These are phyloP conservation scores for Epichloe baconii DNA, from an alignment of 2,329 filamentous ascomycete species.

Conservation along the genomic window DNA sequence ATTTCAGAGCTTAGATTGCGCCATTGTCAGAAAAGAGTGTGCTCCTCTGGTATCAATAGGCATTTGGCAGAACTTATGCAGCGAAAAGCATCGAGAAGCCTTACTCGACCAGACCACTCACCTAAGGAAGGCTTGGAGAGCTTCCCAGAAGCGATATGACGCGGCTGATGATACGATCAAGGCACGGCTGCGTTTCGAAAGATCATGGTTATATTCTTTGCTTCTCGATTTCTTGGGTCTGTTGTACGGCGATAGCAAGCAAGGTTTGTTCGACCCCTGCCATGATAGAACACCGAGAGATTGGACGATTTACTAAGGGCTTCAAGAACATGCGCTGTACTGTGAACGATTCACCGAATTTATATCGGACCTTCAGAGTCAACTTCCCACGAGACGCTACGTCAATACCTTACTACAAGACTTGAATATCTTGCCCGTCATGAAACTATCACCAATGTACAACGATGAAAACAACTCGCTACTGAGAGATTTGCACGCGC, in stretches of 20 bases:
- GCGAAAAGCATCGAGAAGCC: slow-evolving; percentile 58
- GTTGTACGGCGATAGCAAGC: slow-evolving; percentile 45
- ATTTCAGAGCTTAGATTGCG: slow-evolving; percentile 86
- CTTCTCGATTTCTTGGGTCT: slow-evolving; percentile 69
- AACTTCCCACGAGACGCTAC: slow-evolving; percentile 85
- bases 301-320: neutral
- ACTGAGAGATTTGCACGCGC: slow-evolving; percentile 63
- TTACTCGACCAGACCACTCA: slow-evolving; percentile 61
- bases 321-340: slow-evolving; percentile 32
- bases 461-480: slow-evolving; percentile 61
- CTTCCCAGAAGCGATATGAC: slow-evolving; percentile 74
- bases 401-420: slow-evolving; percentile 82
- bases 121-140: slow-evolving; percentile 81
- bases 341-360: slow-evolving; percentile 92
- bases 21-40: slow-evolving; percentile 87
- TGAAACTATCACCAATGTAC: slow-evolving; percentile 68
- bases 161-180: slow-evolving; percentile 69
- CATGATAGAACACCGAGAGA: neutral
- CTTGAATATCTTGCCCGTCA: slow-evolving; percentile 65
- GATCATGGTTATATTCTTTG: slow-evolving; percentile 84
- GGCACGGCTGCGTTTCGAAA: slow-evolving; percentile 73
- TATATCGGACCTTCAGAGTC: slow-evolving; percentile 78
- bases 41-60: slow-evolving; percentile 88
- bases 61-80: slow-evolving; percentile 87
- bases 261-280: slow-evolving; percentile 22